A percentile compares a stretch with the other conserved stretches of the same genome.
Conservation (phyloP, 441 rosid species). For the Sinapis alba region DNA sequence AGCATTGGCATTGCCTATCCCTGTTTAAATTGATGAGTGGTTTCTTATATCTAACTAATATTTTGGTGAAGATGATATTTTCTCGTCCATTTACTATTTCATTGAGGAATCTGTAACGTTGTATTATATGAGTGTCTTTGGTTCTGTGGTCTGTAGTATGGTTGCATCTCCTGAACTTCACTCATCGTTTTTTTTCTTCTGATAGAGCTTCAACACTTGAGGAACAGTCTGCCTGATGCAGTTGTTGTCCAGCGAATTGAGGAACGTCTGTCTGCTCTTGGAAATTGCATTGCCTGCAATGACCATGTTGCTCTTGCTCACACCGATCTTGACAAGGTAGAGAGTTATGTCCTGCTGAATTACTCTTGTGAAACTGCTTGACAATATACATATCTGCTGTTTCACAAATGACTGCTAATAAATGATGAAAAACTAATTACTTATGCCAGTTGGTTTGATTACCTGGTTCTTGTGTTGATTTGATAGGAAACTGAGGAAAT, state of each 20-base stretch:
- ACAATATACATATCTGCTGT: background rate
- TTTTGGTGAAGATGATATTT: background rate
- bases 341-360: background rate
- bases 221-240: slow-evolving; percentile 87
- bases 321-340: slow-evolving; percentile 86
- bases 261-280: slow-evolving; percentile 89
- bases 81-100: background rate
- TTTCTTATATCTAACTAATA: background rate
- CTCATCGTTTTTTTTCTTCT: background rate
- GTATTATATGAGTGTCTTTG: background rate
- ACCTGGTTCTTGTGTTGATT: background rate
- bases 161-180: slow-evolving; percentile 5
- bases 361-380: background rate
- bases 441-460: background rate
- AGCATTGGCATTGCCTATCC: background rate
- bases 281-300: slow-evolving; percentile 92
- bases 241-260: slow-evolving; percentile 89
- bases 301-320: slow-evolving; percentile 95
- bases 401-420: background rate
- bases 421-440: background rate
- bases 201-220: slow-evolving; percentile 91
- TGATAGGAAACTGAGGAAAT: slow-evolving; percentile 73
- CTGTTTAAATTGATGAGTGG: background rate
- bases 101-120: background rate
- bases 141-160: background rate